These are phyloP conservation scores for Pichia sp. DNA, from an alignment of 1,139 yeast species.

Conservation along the genomic window DNA sequence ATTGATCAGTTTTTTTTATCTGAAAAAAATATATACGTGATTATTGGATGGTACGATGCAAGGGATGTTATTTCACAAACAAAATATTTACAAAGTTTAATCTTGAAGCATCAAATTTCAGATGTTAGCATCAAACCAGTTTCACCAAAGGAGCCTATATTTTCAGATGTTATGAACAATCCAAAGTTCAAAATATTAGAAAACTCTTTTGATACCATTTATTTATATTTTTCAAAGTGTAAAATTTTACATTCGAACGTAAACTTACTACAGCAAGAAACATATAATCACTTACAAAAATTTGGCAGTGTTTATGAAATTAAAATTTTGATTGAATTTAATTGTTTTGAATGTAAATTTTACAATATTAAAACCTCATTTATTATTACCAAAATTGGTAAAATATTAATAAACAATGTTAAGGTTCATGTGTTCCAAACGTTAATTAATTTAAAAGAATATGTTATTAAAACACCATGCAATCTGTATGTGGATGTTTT, in stretches of 20 bases:
- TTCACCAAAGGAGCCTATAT: slow-evolving; percentile 3
- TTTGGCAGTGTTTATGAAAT: slow-evolving; percentile 27
- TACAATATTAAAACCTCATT: slow-evolving; percentile 33
- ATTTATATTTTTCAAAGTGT: slow-evolving; percentile 3
- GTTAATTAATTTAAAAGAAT: slow-evolving; percentile 16
- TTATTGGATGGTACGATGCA: slow-evolving; percentile 24
- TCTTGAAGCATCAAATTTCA: slow-evolving; percentile 2
- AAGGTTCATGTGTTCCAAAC: slow-evolving; percentile 15
- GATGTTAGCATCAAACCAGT: slow-evolving; percentile 11
- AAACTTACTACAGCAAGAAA: slow-evolving; percentile 12
- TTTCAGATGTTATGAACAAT: slow-evolving; percentile 10
- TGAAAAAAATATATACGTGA: not conserved
- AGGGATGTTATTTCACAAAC: slow-evolving; percentile 16
- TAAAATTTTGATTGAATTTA: slow-evolving; percentile 10
- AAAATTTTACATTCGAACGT: not conserved
- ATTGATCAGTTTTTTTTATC: not conserved
- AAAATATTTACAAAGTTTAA: slow-evolving; percentile 13
- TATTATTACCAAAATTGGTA: slow-evolving; percentile 20
- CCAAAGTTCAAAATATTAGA: slow-evolving; percentile 20
- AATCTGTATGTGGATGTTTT: not conserved
- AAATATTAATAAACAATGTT: slow-evolving; percentile 1
- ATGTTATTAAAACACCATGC: not conserved
- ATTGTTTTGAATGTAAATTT: slow-evolving; percentile 29
- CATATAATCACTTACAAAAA: slow-evolving; percentile 17
- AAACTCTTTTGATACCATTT: slow-evolving; percentile 19